Conservation (phyloP, 768 basidiomycete genomes). For the Rossbeevera mucosa region DNA sequence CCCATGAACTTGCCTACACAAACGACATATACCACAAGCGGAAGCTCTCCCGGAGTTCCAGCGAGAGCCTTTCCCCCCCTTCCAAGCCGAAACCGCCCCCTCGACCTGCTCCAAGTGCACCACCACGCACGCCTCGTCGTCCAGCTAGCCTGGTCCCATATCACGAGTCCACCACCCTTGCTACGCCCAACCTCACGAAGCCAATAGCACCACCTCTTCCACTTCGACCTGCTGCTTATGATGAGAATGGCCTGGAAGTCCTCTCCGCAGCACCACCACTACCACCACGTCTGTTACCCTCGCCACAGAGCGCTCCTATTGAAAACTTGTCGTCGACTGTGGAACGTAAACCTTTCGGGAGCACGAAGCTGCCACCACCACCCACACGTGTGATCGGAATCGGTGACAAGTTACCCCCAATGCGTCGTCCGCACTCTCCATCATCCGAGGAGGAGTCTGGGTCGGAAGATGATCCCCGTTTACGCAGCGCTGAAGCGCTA, state of each 20-base stretch:
- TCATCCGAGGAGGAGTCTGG: slow-evolving; percentile 51
- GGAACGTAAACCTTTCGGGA: slow-evolving; percentile 26
- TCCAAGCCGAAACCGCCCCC: slow-evolving; percentile 22
- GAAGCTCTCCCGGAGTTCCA: slow-evolving; percentile 21
- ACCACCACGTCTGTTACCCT: slow-evolving; percentile 34
- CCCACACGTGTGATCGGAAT: slow-evolving; percentile 69
- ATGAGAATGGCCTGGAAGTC: slow-evolving; percentile 6
- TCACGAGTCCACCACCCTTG: neutral
- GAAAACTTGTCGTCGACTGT: slow-evolving; percentile 20
- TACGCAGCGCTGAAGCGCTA: slow-evolving; percentile 46
- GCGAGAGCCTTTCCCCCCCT: slow-evolving; percentile 13
- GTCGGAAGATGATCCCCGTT: slow-evolving; percentile 54
- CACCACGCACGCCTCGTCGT: slow-evolving; percentile 22
- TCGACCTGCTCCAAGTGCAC: slow-evolving; percentile 14
- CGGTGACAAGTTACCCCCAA: slow-evolving; percentile 66
- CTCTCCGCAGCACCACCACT: slow-evolving; percentile 21
- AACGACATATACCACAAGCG: slow-evolving; percentile 7
- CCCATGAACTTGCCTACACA: neutral
- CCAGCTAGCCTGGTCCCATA: neutral
- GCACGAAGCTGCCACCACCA: slow-evolving; percentile 56
- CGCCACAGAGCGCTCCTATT: neutral
- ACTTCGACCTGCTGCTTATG: slow-evolving; percentile 24
- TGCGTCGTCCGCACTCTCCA: slow-evolving; percentile 43
- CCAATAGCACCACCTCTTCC: slow-evolving; percentile 39
- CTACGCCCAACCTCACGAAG: slow-evolving; percentile 12